Conservation (phyloP, 805 yeast species). For the Cyberlindnera mississippiensis region DNA sequence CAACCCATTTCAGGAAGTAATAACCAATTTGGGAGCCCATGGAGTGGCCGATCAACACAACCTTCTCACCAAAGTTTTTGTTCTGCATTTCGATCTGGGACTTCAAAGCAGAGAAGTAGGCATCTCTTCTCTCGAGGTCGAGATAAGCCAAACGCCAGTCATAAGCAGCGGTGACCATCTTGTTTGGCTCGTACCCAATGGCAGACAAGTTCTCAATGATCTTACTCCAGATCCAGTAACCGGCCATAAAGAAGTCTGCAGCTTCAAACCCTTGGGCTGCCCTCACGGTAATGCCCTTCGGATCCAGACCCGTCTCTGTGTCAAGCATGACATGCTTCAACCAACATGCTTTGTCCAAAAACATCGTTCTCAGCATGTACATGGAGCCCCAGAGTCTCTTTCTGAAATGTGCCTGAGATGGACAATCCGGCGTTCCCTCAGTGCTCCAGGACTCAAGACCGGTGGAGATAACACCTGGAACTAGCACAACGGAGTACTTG, state of each 20-base stretch:
- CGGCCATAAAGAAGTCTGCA: constrained; percentile 93
- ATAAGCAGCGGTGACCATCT: constrained; percentile 86
- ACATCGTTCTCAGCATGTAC: constrained; percentile 90
- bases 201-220: constrained; percentile 92
- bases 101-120: constrained; percentile 77
- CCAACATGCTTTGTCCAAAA: constrained; percentile 92
- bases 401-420: constrained; percentile 78
- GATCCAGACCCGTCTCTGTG: constrained; percentile 89
- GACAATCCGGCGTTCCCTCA: constrained; percentile 72
- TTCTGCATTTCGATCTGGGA: constrained; percentile 61
- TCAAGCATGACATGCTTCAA: constrained; percentile 86
- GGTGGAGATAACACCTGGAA: constrained; percentile 95
- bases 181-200: constrained; percentile 88
- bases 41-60: constrained; percentile 84
- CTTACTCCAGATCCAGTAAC: constrained; percentile 99
- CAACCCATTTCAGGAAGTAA: constrained; percentile 95
- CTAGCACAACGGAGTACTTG: constrained; percentile 80
- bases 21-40: constrained; percentile 93
- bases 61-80: constrained; percentile 53
- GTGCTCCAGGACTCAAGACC: constrained; percentile 94
- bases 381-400: constrained; percentile 96
- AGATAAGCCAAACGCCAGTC: constrained; percentile 94
- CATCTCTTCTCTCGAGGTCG: constrained; percentile 84
- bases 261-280: constrained; percentile 97
- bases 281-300: constrained; percentile 71